Percentiles rank a stretch among this genome's conserved stretches.
Evolutionary conservation across 192 early-diverging fungal species (phyloP).

Genomic region (Rhizoclosmatium sp.): DNA sequence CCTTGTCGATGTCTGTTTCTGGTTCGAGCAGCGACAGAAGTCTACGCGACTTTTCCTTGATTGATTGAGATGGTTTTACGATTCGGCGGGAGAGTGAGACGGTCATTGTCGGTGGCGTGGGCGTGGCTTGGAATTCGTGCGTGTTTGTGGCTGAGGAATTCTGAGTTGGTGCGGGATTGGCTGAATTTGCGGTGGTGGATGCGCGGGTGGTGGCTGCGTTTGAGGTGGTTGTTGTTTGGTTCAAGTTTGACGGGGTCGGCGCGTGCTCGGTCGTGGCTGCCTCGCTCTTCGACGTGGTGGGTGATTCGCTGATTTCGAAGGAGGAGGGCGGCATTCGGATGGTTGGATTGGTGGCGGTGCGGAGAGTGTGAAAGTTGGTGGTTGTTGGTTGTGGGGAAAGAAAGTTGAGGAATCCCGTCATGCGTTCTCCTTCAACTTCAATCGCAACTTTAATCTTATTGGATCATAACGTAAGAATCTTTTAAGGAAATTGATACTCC

Average conservation of each 20-base stretch:
- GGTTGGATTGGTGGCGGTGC: not conserved
- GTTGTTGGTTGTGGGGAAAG: not conserved
- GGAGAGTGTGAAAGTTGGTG: not conserved
- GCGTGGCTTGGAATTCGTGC: not conserved
- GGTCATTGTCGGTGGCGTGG: not conserved
- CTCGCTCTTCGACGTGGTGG: not conserved
- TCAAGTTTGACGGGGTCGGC: no score
- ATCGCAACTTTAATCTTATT: no score
- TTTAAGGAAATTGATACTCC: no score
- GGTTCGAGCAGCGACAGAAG: not conserved
- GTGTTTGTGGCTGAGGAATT: not conserved
- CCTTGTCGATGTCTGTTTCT: no score
- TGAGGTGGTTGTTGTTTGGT: no score
- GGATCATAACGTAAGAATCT: no score
- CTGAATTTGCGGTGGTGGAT: not conserved
- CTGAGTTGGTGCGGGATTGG: not conserved
- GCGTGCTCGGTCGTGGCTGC: not conserved
- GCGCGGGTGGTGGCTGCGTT: not conserved
- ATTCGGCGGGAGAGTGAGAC: no score
- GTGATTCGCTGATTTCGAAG: not conserved
- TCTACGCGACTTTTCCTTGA: not conserved
- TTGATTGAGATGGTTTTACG: no score
- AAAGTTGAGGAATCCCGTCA: not conserved
- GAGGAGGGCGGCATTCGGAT: not conserved
- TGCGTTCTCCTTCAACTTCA: not conserved